A percentile compares a stretch with the other conserved stretches of the same genome.
Conservation (phyloP, 1,284 basidiomycete genomes). For the Ganoderma leucocontextum region DNA sequence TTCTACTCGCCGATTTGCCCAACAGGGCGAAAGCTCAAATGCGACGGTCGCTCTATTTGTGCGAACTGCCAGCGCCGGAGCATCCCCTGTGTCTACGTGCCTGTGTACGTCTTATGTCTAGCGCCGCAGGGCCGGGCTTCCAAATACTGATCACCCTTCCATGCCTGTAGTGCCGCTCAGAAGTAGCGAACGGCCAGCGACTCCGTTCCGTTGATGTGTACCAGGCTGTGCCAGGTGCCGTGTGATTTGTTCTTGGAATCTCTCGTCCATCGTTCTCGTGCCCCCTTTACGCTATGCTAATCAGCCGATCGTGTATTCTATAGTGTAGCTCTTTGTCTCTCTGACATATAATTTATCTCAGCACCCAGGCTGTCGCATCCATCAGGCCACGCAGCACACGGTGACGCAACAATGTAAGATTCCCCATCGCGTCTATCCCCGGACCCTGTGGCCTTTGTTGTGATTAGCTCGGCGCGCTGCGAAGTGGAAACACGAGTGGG, state of each 20-base stretch:
- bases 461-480: constrained; percentile 25
- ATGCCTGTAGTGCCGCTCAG: constrained; percentile 19
- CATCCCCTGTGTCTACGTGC: constrained; percentile 41
- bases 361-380: background rate
- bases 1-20: constrained; percentile 9
- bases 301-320: constrained; percentile 22
- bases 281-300: constrained; percentile 24
- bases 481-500: constrained; percentile 9
- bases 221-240: constrained; percentile 14
- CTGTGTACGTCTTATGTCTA: constrained; percentile 38
- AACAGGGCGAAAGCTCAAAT: constrained; percentile 44
- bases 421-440: background rate
- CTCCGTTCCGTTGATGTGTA: constrained; percentile 13
- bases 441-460: constrained; percentile 17
- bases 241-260: constrained; percentile 16
- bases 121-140: background rate
- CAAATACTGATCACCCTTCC: constrained; percentile 7
- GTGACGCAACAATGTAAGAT: constrained; percentile 21
- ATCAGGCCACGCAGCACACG: background rate
- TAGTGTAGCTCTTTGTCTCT: constrained; percentile 21
- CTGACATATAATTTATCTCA: constrained; percentile 28
- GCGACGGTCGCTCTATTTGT: constrained; percentile 43
- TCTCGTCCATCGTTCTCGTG: constrained; percentile 10
- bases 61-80: constrained; percentile 43
- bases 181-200: constrained; percentile 10